A percentile compares a stretch with the other conserved stretches of the same genome.
These are phyloP conservation scores for Dendrostoma leiphaemia DNA, from an alignment of 2,329 filamentous ascomycete species.

Conservation along the genomic window DNA sequence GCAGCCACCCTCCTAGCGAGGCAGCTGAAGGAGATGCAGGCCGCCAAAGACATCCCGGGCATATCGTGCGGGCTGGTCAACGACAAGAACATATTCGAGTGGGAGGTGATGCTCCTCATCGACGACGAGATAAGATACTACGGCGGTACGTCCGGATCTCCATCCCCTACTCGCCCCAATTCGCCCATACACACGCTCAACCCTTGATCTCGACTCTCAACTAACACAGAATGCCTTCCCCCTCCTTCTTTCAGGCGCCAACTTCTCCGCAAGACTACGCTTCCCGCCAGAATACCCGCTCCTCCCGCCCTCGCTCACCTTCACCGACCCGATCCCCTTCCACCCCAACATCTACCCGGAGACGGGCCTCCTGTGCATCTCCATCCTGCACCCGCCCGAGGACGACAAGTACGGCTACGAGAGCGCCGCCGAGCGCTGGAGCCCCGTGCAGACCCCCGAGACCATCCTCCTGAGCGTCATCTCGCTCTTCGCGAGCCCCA, in stretches of 20 bases:
- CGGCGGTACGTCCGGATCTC: conserved; percentile 61
- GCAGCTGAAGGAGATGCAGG: conserved; percentile 94
- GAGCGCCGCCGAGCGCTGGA: conserved; percentile 85
- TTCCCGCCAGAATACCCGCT: conserved; percentile 88
- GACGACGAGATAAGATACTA: conserved; percentile 92
- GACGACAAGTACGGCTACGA: conserved; percentile 96
- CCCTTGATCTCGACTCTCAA: neutral
- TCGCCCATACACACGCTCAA: neutral
- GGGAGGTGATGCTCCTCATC: conserved; percentile 99
- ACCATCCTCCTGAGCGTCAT: conserved; percentile 91
- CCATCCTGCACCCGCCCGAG: conserved; percentile 91
- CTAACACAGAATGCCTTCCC: neutral
- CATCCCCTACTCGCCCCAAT: neutral
- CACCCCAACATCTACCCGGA: conserved; percentile 91
- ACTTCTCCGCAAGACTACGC: conserved; percentile 80
- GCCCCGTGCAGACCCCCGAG: conserved; percentile 90
- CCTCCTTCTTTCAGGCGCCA: conserved; percentile 65
- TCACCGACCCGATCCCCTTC: conserved; percentile 79
- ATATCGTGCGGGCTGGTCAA: conserved; percentile 89
- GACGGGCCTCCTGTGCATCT: conserved; percentile 85
- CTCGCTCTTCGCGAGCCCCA: conserved; percentile 86
- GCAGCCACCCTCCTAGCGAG: conserved; percentile 67
- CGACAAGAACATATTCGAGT: conserved; percentile 88
- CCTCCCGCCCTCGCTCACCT: conserved; percentile 84
- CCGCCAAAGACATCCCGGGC: conserved; percentile 84